phyloP scores from a whole-genome alignment of 805 yeast genomes.

The Teunomyces panamensis region DNA sequence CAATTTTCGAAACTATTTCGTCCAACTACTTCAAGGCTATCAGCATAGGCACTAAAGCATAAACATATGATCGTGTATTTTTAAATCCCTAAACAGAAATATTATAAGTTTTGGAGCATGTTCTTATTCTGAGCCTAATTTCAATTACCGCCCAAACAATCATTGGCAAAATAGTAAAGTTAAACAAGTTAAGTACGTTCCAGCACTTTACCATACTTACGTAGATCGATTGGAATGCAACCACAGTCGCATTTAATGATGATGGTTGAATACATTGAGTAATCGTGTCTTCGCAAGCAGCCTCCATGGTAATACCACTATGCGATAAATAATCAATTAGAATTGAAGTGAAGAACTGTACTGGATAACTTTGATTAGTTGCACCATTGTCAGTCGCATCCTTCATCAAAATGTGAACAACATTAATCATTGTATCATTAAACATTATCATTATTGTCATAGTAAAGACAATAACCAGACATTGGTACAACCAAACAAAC shows the following conservation, averaged over 20 bases:
- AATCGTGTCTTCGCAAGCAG: slow-evolving; percentile 5
- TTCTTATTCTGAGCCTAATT: slow-evolving; percentile 8
- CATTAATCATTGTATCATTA: slow-evolving; percentile 21
- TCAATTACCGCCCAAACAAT: slow-evolving; percentile 20
- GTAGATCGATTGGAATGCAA: slow-evolving; percentile 7
- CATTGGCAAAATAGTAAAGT: slow-evolving; percentile 20
- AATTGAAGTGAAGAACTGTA: slow-evolving; percentile 16
- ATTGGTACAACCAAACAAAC: slow-evolving; percentile 22
- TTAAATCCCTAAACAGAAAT: neutral
- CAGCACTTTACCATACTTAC: slow-evolving; percentile 15
- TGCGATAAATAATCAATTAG: slow-evolving; percentile 16
- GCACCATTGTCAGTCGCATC: neutral
- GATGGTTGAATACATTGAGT: slow-evolving; percentile 6
- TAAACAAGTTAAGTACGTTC: slow-evolving; percentile 15
- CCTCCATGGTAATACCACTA: slow-evolving; percentile 4
- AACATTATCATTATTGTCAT: slow-evolving; percentile 12
- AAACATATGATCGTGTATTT: neutral
- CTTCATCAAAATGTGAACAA: slow-evolving; percentile 6
- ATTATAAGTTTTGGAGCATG: neutral
- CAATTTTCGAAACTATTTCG: too few relatives aligned
- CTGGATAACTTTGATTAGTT: neutral
- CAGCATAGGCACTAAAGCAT: neutral
- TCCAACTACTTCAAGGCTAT: too few relatives aligned
- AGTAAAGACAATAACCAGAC: slow-evolving; percentile 13
- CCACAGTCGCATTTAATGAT: slow-evolving; percentile 4